phyloP scores from a whole-genome alignment of 768 basidiomycete genomes.

The Psilocybe subaeruginosa region DNA sequence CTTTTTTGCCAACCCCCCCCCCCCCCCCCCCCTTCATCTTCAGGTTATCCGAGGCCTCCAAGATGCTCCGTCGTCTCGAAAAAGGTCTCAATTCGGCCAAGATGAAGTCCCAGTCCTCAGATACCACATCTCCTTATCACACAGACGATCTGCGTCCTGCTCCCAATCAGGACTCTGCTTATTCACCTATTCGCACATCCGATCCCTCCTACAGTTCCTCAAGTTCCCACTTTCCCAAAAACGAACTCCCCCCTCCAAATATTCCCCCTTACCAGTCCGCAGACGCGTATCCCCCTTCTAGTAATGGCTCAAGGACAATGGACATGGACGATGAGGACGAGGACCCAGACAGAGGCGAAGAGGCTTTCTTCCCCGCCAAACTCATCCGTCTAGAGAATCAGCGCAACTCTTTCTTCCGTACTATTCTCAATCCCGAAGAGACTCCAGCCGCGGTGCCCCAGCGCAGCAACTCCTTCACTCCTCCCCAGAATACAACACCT shows the following conservation, averaged over 20 bases:
- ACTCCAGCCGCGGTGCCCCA: slow-evolving; percentile 38
- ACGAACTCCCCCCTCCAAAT: slow-evolving; percentile 53
- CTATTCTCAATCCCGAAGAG: slow-evolving; percentile 77
- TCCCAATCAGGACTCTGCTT: slow-evolving; percentile 31
- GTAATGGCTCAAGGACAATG: slow-evolving; percentile 40
- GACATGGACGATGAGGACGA: slow-evolving; percentile 72
- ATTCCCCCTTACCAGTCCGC: slow-evolving; percentile 38
- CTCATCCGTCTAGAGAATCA: slow-evolving; percentile 73
- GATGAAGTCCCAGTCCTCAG: slow-evolving; percentile 60
- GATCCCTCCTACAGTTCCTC: slow-evolving; percentile 37
- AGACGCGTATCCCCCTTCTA: slow-evolving; percentile 39
- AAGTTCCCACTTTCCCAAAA: slow-evolving; percentile 42
- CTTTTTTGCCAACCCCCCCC: too few species aligned
- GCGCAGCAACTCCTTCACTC: slow-evolving; percentile 41
- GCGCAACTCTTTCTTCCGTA: slow-evolving; percentile 80
- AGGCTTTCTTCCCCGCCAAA: slow-evolving; percentile 72
- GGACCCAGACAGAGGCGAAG: slow-evolving; percentile 60
- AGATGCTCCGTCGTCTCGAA: slow-evolving; percentile 86
- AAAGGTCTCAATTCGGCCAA: slow-evolving; percentile 81
- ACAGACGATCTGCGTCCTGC: slow-evolving; percentile 33
- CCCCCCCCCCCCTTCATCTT: background rate
- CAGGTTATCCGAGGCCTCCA: slow-evolving; percentile 87
- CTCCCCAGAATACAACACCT: slow-evolving; percentile 42
- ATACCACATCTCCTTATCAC: slow-evolving; percentile 38
- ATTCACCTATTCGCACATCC: slow-evolving; percentile 29